Evolutionary conservation across 2,329 filamentous ascomycete species (phyloP), one percentile per base, ranked within the genome.

Genomic region (Colletotrichum lini): DNA sequence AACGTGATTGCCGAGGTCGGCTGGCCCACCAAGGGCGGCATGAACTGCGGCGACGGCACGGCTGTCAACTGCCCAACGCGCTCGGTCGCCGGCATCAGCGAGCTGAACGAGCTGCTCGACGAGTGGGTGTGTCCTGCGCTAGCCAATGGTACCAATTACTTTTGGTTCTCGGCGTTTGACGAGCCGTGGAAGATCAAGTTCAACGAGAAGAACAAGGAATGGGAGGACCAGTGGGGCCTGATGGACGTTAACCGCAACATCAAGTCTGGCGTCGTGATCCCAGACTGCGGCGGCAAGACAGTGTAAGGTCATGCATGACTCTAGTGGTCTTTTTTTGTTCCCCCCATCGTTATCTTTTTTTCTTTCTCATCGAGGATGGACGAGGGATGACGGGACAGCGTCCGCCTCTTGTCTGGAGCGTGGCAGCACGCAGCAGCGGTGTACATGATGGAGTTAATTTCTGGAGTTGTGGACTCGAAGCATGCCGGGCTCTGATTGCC

Each of bases 141-240:
- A 73, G 84, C 84, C 30, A 97, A 98, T 77, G 93, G 92, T 56
- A 98, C 95, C 2, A 91, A 97, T 75, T 98, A 97, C 80, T 98
- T 98, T 79, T 98, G 96, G 96, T 98, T 98, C 80, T 94, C 95
- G 79, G 94, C 95, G 12, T 98, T 98, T 79, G 96, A 98, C 79
- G 96, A 98, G 86, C 95, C 95, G 2, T 98, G 96, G 96, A 98
- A 98, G 84, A 85, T 92, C 66, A 78, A 81, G 21, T 98, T 91
- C 83, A 92, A 98, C 80, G 85, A 84, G 6, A 82, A 82, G 68
- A 84, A 86, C 50, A 86, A 96, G 83, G 87, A 93, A 63, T 98
- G 95, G 95, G 96, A 98, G 84, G 94, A 97, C 79, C 93, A 98
- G 80, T 98, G 96, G 96, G 96, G 96, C 12, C 83, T 98, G 16